Percentiles rank a stretch among this genome's conserved stretches.
Conservation (phyloP, 1,284 basidiomycete species). For the Naganishia cerealis region DNA sequence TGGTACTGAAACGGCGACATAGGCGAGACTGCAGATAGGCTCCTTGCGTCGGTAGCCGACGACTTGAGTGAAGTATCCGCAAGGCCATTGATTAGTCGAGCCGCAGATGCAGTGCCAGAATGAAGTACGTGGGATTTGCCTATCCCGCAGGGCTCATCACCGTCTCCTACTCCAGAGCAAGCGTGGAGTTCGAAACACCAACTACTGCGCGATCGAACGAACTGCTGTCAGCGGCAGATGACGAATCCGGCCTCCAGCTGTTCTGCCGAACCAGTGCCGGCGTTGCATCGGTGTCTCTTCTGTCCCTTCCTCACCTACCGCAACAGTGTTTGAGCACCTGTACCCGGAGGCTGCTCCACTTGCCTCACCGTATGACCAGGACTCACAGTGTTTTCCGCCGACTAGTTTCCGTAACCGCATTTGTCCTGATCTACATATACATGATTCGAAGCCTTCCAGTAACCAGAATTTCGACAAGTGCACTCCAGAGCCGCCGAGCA, state of each 20-base stretch:
- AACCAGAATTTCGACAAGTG: background rate
- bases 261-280: too few relatives aligned
- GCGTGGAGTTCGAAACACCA: too few relatives aligned
- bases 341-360: background rate
- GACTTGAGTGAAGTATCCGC: background rate
- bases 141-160: too few relatives aligned
- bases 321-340: background rate
- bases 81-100: background rate
- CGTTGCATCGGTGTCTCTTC: background rate
- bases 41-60: background rate
- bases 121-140: too few relatives aligned
- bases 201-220: too few relatives aligned
- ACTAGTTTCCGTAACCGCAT: background rate
- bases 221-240: too few relatives aligned
- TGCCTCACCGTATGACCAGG: background rate
- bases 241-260: too few relatives aligned
- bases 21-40: background rate
- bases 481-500: background rate
- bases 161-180: too few relatives aligned
- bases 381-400: background rate
- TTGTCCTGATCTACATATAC: slow-evolving; percentile 9
- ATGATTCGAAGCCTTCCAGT: slow-evolving; percentile 3
- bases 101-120: too few relatives aligned
- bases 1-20: background rate
- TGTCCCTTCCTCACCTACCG: background rate